Evolutionary conservation across 192 early-diverging fungal genomes (phyloP).

Genomic region (Gonapodya prolifera): DNA sequence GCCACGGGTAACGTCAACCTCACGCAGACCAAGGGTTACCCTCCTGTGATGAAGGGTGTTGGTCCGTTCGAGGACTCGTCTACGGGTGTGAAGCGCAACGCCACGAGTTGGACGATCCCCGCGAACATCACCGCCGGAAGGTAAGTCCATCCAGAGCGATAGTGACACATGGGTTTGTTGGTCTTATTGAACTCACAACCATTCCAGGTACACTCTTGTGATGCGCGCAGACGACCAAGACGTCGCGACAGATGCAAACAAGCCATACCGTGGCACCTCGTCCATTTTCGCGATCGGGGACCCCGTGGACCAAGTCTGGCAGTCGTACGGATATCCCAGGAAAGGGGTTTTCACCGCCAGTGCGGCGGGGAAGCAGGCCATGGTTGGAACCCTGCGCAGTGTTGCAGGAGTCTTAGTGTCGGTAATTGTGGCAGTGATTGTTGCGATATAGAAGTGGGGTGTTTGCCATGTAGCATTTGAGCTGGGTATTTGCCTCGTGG

Average conservation of each 20-base stretch:
- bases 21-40: not conserved
- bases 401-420: too few relatives aligned
- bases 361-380: not conserved
- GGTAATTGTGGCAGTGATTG: not conserved
- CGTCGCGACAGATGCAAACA: not conserved
- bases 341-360: not conserved
- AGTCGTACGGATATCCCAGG: not conserved
- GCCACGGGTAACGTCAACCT: not conserved
- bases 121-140: not conserved
- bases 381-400: too few relatives aligned
- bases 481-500: too few relatives aligned
- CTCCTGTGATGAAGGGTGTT: not conserved
- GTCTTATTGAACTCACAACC: not conserved
- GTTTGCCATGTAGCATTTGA: too few relatives aligned
- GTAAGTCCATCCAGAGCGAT: not conserved
- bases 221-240: not conserved
- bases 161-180: not conserved
- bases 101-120: not conserved
- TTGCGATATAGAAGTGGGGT: not conserved
- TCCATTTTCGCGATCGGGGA: not conserved
- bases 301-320: not conserved
- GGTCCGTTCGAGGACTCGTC: not conserved
- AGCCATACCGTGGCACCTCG: not conserved
- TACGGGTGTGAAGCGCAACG: not conserved
- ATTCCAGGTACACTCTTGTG: not conserved